Percentiles rank a stretch among this genome's conserved stretches.
Conservation (phyloP, 2,329 filamentous ascomycete species). For the Fusarium euwallaceae region DNA sequence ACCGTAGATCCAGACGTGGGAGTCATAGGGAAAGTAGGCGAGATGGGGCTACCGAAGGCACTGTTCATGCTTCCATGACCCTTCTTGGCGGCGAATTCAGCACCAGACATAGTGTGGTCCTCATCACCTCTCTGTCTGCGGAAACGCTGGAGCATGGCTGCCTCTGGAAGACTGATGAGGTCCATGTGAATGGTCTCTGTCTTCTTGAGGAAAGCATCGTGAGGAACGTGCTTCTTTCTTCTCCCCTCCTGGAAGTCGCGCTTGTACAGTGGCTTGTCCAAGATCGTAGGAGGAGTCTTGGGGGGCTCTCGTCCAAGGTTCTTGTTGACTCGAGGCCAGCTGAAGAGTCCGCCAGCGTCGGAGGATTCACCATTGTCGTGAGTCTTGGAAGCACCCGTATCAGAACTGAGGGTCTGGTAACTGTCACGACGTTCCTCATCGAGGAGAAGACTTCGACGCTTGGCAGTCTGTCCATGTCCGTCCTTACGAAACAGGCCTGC, state of each 20-base stretch:
- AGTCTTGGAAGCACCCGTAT: slow-evolving; percentile 17
- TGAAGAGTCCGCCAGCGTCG: slow-evolving; percentile 27
- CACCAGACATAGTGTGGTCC: slow-evolving; percentile 51
- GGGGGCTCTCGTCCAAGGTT: slow-evolving; percentile 43
- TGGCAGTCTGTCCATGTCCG: slow-evolving; percentile 2
- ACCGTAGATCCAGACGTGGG: slow-evolving; percentile 26
- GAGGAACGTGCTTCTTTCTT: slow-evolving; percentile 32
- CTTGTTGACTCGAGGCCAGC: slow-evolving; percentile 45
- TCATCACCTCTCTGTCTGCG: slow-evolving; percentile 53
- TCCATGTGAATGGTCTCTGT: slow-evolving; percentile 52
- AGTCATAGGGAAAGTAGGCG: slow-evolving; percentile 43
- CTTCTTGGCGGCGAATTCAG: slow-evolving; percentile 40
- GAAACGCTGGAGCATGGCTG: slow-evolving; percentile 51
- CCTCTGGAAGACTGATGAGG: slow-evolving; percentile 55
- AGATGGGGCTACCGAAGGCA: slow-evolving; percentile 50
- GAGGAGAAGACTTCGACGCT: slow-evolving; percentile 26
- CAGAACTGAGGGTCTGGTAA: slow-evolving; percentile 51
- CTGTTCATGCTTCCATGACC: slow-evolving; percentile 37
- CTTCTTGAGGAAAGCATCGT: slow-evolving; percentile 40
- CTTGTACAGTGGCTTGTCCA: slow-evolving; percentile 43
- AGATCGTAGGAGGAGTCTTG: slow-evolving; percentile 36
- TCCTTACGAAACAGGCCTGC: slow-evolving; percentile 46
- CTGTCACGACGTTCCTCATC: slow-evolving; percentile 46
- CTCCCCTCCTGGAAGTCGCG: slow-evolving; percentile 26
- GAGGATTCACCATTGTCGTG: neutral